Base-by-base conservation (phyloP, 345 rosid species). In the Acer saccharum region DNA sequence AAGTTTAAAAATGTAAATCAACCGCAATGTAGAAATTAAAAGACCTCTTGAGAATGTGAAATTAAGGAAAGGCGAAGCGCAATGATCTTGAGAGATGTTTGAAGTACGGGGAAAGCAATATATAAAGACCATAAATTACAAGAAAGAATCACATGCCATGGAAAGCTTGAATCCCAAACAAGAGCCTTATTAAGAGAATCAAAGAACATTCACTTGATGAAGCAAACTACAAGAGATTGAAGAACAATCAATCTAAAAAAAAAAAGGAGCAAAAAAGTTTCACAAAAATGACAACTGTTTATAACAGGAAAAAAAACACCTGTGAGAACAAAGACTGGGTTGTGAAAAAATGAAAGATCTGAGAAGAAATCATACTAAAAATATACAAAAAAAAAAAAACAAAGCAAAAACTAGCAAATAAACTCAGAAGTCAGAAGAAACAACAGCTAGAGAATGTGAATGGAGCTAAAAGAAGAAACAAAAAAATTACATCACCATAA, bases 141-240 rank as follows among this genome's bases (percentile, higher is more conserved):
- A 80, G 82, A 80, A 86, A 86, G 83, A 80, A 79, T 86, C 80
- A 75, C 58, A 76, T 68, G 74, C 70, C 10, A 46, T 2, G 20
- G 25, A 68, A 52, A 57, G 73, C 62, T 67, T 73, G 69, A 74
- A 50, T 68, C 27, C 29, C 12, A 81, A 64, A 69, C 63, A 77
- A 77, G 71, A 44, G 20, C 68, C 77, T 50, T 67, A 43, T 69
- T 29, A n/a, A 80, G 73, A 76, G 86, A 80, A 82, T 69, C 79
- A 69, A 12, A 77, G 77, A 50, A 76, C 84, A 71, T 35, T 80
- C 69, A 84, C 70, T 65, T 20, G 73, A 65, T 73, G 82, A 81
- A 81, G 87, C 82, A 82, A 86, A 64, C 83, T 48, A 4, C 68
- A 77, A 41, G 76, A 77, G 77, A 72, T 63, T 73, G 76, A 64